Percentiles rank a stretch among this genome's conserved stretches.
phyloP scores from a whole-genome alignment of 2,329 filamentous ascomycete genomes.

The Rhynchosporium graminicola region DNA sequence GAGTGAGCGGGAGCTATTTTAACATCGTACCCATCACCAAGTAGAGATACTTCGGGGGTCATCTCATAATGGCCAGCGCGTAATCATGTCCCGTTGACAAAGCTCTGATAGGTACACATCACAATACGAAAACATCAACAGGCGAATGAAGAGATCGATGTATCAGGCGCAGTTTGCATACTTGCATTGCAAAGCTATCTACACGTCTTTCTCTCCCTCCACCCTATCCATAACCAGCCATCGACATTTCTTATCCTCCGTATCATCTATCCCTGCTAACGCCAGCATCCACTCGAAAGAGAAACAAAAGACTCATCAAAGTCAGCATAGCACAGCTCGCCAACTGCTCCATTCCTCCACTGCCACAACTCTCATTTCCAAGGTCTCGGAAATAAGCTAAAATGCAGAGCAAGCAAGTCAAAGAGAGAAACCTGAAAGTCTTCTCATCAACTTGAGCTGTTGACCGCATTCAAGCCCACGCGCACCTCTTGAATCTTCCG shows the following conservation, averaged over 20 bases:
- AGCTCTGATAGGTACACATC: too few species aligned
- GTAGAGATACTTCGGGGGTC: too few species aligned
- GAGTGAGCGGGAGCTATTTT: too few species aligned
- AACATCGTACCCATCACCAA: too few species aligned
- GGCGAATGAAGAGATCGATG: too few species aligned
- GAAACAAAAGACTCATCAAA: neutral
- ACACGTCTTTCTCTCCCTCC: constrained; percentile 21
- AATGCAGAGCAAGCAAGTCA: neutral
- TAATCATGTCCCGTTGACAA: too few species aligned
- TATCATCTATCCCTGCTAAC: constrained; percentile 22
- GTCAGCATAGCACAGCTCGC: constrained; percentile 15
- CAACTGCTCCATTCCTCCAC: neutral
- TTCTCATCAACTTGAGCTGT: constrained; percentile 11
- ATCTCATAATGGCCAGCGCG: too few species aligned
- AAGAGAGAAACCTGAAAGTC: constrained; percentile 12
- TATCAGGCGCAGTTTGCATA: neutral
- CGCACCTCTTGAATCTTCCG: neutral
- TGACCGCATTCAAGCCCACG: neutral
- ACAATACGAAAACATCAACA: too few species aligned
- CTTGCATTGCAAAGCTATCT: constrained; percentile 31
- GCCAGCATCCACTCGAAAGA: constrained; percentile 24
- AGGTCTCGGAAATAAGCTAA: neutral
- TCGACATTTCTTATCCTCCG: constrained; percentile 6
- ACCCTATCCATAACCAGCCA: neutral
- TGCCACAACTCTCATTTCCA: neutral